Percentiles rank a stretch among this genome's conserved stretches.
These are phyloP conservation scores for Cryphonectria japonica DNA, from an alignment of 2,329 filamentous ascomycete species.

Conservation along the genomic window DNA sequence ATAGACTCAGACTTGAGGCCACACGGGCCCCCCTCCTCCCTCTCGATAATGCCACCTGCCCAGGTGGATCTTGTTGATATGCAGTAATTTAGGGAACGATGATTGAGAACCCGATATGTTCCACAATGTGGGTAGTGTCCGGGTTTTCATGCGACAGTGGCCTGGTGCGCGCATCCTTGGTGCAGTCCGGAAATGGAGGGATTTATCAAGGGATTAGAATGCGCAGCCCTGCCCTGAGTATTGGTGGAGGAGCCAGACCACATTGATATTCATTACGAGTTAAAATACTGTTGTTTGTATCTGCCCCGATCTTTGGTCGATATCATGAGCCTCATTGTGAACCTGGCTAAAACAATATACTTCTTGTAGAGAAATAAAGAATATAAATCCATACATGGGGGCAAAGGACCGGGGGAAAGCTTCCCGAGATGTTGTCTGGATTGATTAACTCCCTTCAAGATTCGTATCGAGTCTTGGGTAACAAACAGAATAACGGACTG, in stretches of 20 bases:
- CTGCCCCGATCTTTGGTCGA: not conserved
- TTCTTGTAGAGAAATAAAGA: not conserved
- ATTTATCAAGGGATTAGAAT: not conserved
- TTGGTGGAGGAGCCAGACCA: not conserved
- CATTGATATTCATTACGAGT: not conserved
- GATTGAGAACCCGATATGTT: not conserved
- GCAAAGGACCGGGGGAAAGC: too few relatives aligned
- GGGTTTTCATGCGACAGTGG: not conserved
- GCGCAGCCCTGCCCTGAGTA: not conserved
- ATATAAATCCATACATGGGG: too few relatives aligned
- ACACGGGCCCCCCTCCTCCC: not conserved
- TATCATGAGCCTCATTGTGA: not conserved
- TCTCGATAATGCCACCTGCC: not conserved
- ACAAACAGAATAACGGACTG: not conserved
- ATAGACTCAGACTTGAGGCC: not conserved
- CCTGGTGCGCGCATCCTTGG: not conserved
- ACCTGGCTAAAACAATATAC: not conserved
- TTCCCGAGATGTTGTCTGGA: not conserved
- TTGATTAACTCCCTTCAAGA: not conserved
- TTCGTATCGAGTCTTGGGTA: not conserved
- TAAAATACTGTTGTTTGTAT: not conserved
- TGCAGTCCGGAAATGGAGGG: too few relatives aligned
- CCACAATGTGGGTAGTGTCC: not conserved
- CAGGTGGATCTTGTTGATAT: not conserved
- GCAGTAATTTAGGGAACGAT: not conserved